Conservation (phyloP, 2,329 filamentous ascomycete species). For the Colletotrichum eremochloae region DNA sequence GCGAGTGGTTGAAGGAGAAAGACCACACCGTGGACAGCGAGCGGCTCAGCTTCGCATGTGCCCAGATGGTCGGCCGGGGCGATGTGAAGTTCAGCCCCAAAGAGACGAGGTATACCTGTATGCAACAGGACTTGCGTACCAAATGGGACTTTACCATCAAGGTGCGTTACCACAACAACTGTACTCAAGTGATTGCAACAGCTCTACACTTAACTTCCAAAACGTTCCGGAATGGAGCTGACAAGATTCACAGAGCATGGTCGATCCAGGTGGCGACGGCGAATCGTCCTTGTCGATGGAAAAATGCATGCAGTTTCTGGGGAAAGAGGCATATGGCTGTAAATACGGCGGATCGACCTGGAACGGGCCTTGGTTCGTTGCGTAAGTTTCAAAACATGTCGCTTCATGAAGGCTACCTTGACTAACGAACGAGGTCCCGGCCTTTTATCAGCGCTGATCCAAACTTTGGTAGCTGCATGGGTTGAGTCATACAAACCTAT, state of each 20-base stretch:
- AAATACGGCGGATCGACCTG: not conserved
- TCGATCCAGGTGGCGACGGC: not conserved
- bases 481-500: not conserved
- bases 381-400: not conserved
- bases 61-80: not conserved
- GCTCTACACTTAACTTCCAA: not conserved
- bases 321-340: conserved; percentile 4
- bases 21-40: not conserved
- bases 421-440: not conserved
- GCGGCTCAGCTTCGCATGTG: not conserved
- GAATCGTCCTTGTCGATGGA: not conserved
- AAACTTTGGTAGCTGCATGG: conserved; percentile 8
- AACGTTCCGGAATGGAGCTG: not conserved
- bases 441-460: not conserved
- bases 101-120: not conserved
- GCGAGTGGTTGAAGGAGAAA: not conserved
- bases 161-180: not conserved
- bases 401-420: not conserved
- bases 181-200: not conserved
- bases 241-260: not conserved
- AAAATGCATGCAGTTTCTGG: not conserved
- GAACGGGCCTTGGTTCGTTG: not conserved
- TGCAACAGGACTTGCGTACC: conserved; percentile 1
- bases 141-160: conserved; percentile 4
- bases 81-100: not conserved